phyloP scores from a whole-genome alignment of 139 green algal species.

The Chlorella sp. region DNA sequence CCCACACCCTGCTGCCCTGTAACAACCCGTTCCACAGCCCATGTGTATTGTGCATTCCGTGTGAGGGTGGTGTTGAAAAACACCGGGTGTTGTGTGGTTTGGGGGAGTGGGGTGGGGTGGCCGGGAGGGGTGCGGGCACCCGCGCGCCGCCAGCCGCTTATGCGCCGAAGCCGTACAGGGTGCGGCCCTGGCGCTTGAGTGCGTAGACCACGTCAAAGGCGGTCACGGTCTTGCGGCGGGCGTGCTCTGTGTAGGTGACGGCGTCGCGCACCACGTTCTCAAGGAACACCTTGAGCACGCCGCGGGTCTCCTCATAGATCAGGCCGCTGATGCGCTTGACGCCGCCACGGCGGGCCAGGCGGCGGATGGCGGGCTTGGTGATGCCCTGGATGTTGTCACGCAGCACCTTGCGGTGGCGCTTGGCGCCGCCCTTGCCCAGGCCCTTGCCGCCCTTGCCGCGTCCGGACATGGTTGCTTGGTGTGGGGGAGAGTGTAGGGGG shows the following conservation, averaged over 20 bases:
- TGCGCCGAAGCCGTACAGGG: slow-evolving; percentile 96
- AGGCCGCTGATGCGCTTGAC: slow-evolving; percentile 90
- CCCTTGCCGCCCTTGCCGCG: slow-evolving; percentile 95
- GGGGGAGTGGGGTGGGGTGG: too few relatives aligned
- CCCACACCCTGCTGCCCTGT: too few relatives aligned
- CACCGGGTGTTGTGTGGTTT: too few relatives aligned
- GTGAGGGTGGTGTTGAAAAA: too few relatives aligned
- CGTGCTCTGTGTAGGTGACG: slow-evolving; percentile 99
- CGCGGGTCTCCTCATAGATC: slow-evolving; percentile 91
- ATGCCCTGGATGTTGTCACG: slow-evolving; percentile 72
- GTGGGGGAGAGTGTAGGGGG: too few relatives aligned
- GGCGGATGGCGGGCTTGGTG: slow-evolving; percentile 88
- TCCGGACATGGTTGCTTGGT: slow-evolving; percentile 90
- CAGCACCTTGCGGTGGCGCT: slow-evolving; percentile 93
- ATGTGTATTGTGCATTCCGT: too few relatives aligned
- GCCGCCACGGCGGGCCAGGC: slow-evolving; percentile 82
- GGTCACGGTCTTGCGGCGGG: slow-evolving; percentile 95
- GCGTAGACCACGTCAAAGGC: slow-evolving; percentile 96
- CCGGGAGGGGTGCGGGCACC: too few relatives aligned
- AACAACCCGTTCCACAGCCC: too few relatives aligned
- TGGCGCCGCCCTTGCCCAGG: slow-evolving; percentile 91
- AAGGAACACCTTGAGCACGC: slow-evolving; percentile 93
- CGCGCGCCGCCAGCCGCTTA: too few relatives aligned
- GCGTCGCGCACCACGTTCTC: slow-evolving; percentile 94
- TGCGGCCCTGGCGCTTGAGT: slow-evolving; percentile 95